Percentiles rank a stretch among this genome's conserved stretches.
phyloP scores from a whole-genome alignment of 2,329 filamentous ascomycete genomes.

The Aspergillus fructus region DNA sequence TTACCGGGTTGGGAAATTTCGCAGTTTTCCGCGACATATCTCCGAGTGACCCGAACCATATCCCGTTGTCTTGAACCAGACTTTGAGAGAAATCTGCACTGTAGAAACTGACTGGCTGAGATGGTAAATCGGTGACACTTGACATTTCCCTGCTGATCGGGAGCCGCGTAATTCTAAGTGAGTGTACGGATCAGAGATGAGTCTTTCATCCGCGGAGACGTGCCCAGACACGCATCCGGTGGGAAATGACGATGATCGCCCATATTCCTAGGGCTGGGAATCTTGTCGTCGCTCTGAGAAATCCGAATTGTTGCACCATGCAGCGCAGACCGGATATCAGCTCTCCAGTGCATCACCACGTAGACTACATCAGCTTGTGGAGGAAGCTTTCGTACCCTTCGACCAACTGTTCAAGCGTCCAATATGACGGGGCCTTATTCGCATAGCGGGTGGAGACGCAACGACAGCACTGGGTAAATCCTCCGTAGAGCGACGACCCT shows the following conservation, averaged over 20 bases:
- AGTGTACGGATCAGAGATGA: conserved; percentile 2
- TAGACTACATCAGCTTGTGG: conserved; percentile 15
- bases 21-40: conserved; percentile 1
- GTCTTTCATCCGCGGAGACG: background rate
- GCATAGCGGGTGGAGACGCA: conserved; percentile 1
- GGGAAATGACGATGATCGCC: background rate
- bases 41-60: conserved; percentile 4
- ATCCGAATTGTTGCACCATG: background rate
- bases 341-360: background rate
- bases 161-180: conserved; percentile 20
- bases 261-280: background rate
- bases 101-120: no score
- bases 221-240: background rate
- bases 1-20: conserved; percentile 2
- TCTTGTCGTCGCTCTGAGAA: conserved; percentile 1
- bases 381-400: background rate
- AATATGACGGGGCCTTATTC: conserved; percentile 1
- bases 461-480: background rate
- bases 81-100: conserved; percentile 37
- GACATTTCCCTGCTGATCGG: conserved; percentile 18
- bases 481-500: background rate
- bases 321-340: background rate
- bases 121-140: conserved; percentile 12
- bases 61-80: background rate
- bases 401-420: background rate